These are phyloP conservation scores for Hamamelis virginiana DNA, from an alignment of 164 flowering plant species.

Conservation along the genomic window DNA sequence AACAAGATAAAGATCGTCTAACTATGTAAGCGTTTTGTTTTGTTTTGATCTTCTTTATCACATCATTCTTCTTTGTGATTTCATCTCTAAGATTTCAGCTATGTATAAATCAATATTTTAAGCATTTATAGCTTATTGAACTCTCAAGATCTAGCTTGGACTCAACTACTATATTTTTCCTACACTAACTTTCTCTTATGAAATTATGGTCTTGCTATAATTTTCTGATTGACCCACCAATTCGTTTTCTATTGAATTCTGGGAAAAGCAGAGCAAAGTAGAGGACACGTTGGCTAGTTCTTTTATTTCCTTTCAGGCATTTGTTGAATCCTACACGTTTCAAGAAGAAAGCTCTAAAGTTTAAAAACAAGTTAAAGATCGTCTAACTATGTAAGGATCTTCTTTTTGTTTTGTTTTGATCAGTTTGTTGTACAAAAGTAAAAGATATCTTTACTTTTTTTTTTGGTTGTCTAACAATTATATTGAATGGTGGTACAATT, in stretches of 20 bases:
- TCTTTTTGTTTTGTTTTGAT: background rate
- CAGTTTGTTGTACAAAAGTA: background rate
- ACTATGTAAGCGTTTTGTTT: background rate
- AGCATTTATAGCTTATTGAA: background rate
- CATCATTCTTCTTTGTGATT: background rate
- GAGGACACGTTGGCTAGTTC: conserved; percentile 18
- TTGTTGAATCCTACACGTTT: conserved; percentile 33
- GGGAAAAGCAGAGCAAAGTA: conserved; percentile 39
- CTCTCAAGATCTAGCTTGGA: background rate
- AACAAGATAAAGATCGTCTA: conserved; percentile 21
- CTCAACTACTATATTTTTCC: background rate
- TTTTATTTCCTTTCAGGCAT: conserved; percentile 40
- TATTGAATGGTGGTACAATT: background rate
- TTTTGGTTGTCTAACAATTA: background rate
- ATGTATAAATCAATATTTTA: background rate
- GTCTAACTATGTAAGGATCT: conserved; percentile 1
- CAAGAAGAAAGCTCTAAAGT: conserved; percentile 37
- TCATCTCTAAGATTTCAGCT: background rate
- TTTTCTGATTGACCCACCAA: background rate
- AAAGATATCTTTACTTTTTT: background rate
- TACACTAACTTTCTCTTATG: background rate
- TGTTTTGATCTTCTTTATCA: too few species aligned
- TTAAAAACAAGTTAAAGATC: conserved; percentile 22
- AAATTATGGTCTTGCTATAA: too few species aligned
- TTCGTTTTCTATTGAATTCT: conserved; percentile 25